These are phyloP conservation scores for Neurospora sp. DNA, from an alignment of 495 filamentous ascomycete genomes.

Conservation along the genomic window DNA sequence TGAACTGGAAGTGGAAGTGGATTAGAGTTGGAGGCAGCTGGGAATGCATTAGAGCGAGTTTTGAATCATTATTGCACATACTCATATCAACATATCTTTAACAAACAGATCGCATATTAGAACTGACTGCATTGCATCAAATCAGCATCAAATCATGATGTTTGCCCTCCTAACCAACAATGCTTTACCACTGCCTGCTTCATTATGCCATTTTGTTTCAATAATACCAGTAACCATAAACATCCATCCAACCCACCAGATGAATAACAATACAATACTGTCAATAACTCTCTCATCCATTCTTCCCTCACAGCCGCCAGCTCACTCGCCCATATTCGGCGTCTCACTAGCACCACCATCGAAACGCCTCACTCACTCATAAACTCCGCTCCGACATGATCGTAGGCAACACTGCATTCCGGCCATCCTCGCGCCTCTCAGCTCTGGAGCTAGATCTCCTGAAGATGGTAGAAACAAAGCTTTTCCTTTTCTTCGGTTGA, in stretches of 20 bases:
- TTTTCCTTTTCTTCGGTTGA: conserved; percentile 37
- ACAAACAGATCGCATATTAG: background rate
- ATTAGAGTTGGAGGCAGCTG: background rate
- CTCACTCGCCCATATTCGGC: background rate
- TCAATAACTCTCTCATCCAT: background rate
- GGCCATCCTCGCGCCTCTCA: background rate
- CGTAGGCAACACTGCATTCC: background rate
- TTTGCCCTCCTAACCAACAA: background rate
- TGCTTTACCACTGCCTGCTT: background rate
- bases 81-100: background rate
- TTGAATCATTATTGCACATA: background rate
- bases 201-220: background rate
- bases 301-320: background rate
- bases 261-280: background rate
- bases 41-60: background rate
- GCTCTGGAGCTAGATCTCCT: conserved; percentile 17
- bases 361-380: background rate
- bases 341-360: background rate
- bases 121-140: background rate
- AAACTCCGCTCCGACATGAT: background rate
- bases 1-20: background rate
- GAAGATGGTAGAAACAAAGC: conserved; percentile 42
- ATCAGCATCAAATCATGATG: background rate
- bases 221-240: background rate
- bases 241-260: background rate